Evolutionary conservation across 805 yeast species (phyloP), one percentile per base, ranked within the genome.

Genomic region (Kodamaea sagamina): DNA sequence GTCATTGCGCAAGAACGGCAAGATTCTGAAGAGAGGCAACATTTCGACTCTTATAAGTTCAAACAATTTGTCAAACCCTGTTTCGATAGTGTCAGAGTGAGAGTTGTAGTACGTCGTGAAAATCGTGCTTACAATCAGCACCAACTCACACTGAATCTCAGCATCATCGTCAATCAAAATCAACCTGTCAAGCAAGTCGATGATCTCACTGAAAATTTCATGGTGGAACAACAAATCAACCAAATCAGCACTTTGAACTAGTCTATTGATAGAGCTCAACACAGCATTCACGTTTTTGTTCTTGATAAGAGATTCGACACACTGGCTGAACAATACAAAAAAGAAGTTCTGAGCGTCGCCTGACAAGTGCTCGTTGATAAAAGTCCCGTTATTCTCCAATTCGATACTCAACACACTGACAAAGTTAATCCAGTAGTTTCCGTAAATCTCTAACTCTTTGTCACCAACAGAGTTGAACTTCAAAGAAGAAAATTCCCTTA

Each of bases 291-390:
- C 76, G 41, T 68, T 58, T 39, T 74, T 76, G 37, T 67, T 66
- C 41, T 57, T 65, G 12, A 84, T 75, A 47, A 89, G 69, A 0
- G 84, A 78, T 52, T 87, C 95, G 37, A 89, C 73, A 58, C 96
- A 88, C 51, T 87, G 86, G 8, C 96, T 86, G 64, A 85, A 86
- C 29, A 90, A 61, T 22, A 89, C 83, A 57, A 88, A 86, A 62
- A 86, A 82, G 51, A 89, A 86, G 47, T 79, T 79, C 4, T 75
- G 71, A 1, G 78, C 67, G 47, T 83, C 89, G 8, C 75, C 80
- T 4, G 72, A 75, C 35, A 87, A 59, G 26, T 79, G 69, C 1
- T 69, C 64, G 4, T 67, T 59, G 13, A 85, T 68, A 9, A 71
- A 58, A 0, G 62, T 52, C 2, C 73, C 66, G 47, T 83, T 72